Evolutionary conservation across 805 yeast species (phyloP).

Genomic region (Danielia oregonensis): DNA sequence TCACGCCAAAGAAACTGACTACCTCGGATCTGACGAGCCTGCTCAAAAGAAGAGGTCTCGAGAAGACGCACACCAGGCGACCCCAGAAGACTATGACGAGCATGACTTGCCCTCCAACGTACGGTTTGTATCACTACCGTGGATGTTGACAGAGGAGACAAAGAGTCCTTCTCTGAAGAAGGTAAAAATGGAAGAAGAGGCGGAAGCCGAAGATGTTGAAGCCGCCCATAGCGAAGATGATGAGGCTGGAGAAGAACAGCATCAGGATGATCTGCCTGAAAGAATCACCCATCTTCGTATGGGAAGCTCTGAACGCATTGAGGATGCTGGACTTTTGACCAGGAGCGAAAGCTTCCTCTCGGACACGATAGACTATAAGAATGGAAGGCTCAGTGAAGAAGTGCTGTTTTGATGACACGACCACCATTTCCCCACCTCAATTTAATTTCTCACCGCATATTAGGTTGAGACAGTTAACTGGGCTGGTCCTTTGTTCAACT

Average conservation of each 20-base stretch:
- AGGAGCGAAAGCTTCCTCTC: too few species aligned
- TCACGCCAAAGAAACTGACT: conserved; percentile 1
- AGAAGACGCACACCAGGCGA: conserved; percentile 1
- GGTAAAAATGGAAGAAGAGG: conserved; percentile 1
- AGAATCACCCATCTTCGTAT: too few species aligned
- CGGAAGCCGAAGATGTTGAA: not conserved
- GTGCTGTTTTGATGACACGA: conserved; percentile 6
- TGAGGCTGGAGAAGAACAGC: too few species aligned
- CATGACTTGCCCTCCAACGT: conserved; percentile 13
- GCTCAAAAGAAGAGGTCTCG: not conserved
- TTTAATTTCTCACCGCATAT: too few species aligned
- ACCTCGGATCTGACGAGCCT: not conserved
- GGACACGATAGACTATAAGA: not conserved
- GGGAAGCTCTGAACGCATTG: too few species aligned
- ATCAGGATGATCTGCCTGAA: too few species aligned
- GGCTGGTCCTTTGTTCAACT: too few species aligned
- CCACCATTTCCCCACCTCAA: too few species aligned
- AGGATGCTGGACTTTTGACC: too few species aligned
- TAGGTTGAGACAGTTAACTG: too few species aligned
- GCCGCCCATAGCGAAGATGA: too few species aligned
- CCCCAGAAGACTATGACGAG: conserved; percentile 7
- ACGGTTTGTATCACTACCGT: conserved; percentile 9
- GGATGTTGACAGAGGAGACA: conserved; percentile 1
- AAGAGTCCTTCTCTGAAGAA: conserved; percentile 2
- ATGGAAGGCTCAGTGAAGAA: conserved; percentile 5